Percentiles rank a stretch among this genome's conserved stretches.
These are phyloP conservation scores for Xerocomus brunneocitrinus DNA, from an alignment of 768 basidiomycete species.

Conservation along the genomic window DNA sequence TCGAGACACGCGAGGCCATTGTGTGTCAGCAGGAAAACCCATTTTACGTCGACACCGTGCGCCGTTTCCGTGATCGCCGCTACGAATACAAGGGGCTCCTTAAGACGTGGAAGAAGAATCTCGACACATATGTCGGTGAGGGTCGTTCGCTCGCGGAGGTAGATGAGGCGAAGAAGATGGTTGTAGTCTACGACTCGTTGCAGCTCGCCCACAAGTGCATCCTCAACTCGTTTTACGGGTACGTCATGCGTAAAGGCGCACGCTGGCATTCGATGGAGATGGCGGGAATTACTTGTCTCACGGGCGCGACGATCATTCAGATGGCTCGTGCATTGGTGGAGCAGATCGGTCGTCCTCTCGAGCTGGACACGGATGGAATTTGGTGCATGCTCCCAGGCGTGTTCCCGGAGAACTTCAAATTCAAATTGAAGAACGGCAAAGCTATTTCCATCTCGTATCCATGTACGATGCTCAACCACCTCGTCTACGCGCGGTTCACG, in stretches of 20 bases:
- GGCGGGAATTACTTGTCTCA: constrained; percentile 98
- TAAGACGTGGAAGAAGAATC: constrained; percentile 99
- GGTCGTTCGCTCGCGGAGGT: constrained; percentile 77
- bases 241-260: constrained; percentile 99
- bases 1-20: constrained; percentile 90
- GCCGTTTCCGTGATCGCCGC: constrained; percentile 92
- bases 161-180: constrained; percentile 98
- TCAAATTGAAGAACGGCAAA: constrained; percentile 86
- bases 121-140: constrained; percentile 68
- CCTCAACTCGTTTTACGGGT: constrained; percentile 99
- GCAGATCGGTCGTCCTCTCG: constrained; percentile 94
- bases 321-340: constrained; percentile 98
- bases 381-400: constrained; percentile 99
- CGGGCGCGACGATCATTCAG: constrained; percentile 96
- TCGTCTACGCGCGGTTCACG: constrained; percentile 92
- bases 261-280: constrained; percentile 99
- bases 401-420: constrained; percentile 98
- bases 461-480: constrained; percentile 98
- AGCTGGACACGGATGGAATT: constrained; percentile 97
- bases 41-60: constrained; percentile 98
- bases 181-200: constrained; percentile 95
- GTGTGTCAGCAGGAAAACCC: constrained; percentile 98
- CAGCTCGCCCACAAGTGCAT: constrained; percentile 99
- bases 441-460: constrained; percentile 89
- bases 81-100: constrained; percentile 98